These are phyloP conservation scores for Mucor piriformis DNA, from an alignment of 371 early-diverging fungal species.

Conservation along the genomic window DNA sequence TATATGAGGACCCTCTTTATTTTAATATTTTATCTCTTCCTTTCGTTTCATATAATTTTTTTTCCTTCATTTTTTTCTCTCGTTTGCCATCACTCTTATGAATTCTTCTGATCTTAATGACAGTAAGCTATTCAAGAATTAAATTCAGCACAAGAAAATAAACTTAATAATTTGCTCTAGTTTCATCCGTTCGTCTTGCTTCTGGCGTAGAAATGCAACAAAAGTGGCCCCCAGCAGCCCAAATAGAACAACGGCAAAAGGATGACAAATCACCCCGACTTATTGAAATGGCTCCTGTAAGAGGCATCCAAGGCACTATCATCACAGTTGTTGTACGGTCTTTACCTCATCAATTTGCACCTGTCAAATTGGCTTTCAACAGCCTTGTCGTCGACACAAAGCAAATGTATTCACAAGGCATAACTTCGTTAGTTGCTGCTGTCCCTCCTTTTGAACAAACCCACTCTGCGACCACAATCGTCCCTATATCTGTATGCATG, in stretches of 20 bases:
- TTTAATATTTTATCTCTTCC: neutral
- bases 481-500: conserved; percentile 33
- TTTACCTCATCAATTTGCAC: conserved; percentile 10
- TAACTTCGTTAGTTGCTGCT: conserved; percentile 33
- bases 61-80: neutral
- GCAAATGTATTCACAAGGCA: conserved; percentile 32
- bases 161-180: conserved; percentile 2
- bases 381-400: conserved; percentile 38
- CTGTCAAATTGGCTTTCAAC: conserved; percentile 38
- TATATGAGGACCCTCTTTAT: conserved; percentile 2
- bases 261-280: conserved; percentile 8
- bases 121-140: neutral
- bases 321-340: conserved; percentile 19
- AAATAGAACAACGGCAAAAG: conserved; percentile 1
- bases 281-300: conserved; percentile 15
- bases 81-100: neutral
- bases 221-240: conserved; percentile 14
- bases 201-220: conserved; percentile 31
- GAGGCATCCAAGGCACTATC: conserved; percentile 16
- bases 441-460: conserved; percentile 23
- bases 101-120: conserved; percentile 3
- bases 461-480: conserved; percentile 12
- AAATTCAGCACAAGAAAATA: neutral
- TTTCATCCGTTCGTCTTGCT: conserved; percentile 25
- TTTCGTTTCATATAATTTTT: neutral